Percentiles rank a stretch among this genome's conserved stretches.
Conservation (phyloP, 805 yeast genomes). For the Candida odintsovae region DNA sequence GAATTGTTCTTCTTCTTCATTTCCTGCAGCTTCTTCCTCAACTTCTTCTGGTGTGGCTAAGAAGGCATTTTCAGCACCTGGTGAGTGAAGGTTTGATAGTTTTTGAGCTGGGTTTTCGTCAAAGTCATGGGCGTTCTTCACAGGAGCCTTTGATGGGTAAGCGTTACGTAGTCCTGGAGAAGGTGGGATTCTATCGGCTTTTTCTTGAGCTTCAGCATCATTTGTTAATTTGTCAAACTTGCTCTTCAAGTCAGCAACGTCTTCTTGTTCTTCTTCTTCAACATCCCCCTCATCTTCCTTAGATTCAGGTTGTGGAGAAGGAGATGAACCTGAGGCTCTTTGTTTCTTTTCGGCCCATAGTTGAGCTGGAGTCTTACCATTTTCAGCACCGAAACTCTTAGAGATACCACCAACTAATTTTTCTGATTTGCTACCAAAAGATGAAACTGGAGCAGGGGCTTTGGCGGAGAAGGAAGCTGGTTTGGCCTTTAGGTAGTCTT, state of each 20-base stretch:
- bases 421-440: conserved; percentile 22
- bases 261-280: conserved; percentile 20
- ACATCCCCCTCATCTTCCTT: conserved; percentile 22
- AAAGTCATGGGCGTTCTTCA: conserved; percentile 3
- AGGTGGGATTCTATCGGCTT: conserved; percentile 12
- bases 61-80: conserved; percentile 16
- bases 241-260: conserved; percentile 31
- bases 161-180: background rate
- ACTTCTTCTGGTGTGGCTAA: conserved; percentile 1
- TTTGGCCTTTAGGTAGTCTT: conserved; percentile 29
- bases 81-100: conserved; percentile 6
- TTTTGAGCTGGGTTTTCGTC: conserved; percentile 6
- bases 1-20: background rate
- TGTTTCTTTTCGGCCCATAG: conserved; percentile 87
- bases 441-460: conserved; percentile 19
- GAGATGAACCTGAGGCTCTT: conserved; percentile 24
- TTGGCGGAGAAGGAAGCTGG: conserved; percentile 23
- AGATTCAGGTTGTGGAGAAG: conserved; percentile 17
- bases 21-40: conserved; percentile 1
- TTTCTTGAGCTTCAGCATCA: conserved; percentile 20
- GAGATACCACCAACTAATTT: conserved; percentile 54
- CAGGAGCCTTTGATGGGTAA: background rate
- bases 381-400: conserved; percentile 54
- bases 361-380: conserved; percentile 92
- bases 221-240: conserved; percentile 29